Base-by-base conservation (phyloP, 2,329 filamentous ascomycete species). In the Botrytis squamosa region DNA sequence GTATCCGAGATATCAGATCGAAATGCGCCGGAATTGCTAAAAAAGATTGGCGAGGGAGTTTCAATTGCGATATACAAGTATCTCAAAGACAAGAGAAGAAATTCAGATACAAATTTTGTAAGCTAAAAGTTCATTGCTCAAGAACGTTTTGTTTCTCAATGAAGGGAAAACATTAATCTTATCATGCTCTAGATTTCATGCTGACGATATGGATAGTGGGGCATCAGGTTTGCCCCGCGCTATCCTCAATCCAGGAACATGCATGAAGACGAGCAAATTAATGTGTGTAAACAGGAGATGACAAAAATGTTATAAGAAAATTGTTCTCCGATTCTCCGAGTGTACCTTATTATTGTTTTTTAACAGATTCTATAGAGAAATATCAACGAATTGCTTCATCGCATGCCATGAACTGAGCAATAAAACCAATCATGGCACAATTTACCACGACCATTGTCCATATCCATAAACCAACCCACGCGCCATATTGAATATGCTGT, bases 381-480 rank as follows among this genome's bases (percentile, higher is more conserved):
- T 60, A 57, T 52, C 22, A 69, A 57, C 33, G n/a, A 49, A 68
- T 69, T 60, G 52, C 33, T 63, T 69, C 36, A 70, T 63, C 42
- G 59, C 25, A 49, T 46, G 25, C 57, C 55, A 69, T 44, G 55
- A 42, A 40, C 42, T 69, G 52, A 68, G 67, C 49, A 69, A 33
- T 46, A 57, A 65, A 64, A 73, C 33, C 36, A n/a, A 29, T 62
- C 70, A 72, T 59, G 40, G 46, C 70, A 68, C 63, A 72, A 68
- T 68, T 33, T 46, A 72, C 38, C 46, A 72, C 63, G 59, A 42
- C 10, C 20, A 57, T 60, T 60, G 57, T 75, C 73, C 76, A 75
- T 79, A 80, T 81, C 78, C 78, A 69, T 76, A 78, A 80, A 79
- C 77, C 77, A 80, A 80, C 77, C 78, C 74, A 76, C 80, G 78